A percentile compares a stretch with the other conserved stretches of the same genome.
These are phyloP conservation scores for Tolypocladium endophyticum DNA, from an alignment of 2,329 filamentous ascomycete species.

Conservation along the genomic window DNA sequence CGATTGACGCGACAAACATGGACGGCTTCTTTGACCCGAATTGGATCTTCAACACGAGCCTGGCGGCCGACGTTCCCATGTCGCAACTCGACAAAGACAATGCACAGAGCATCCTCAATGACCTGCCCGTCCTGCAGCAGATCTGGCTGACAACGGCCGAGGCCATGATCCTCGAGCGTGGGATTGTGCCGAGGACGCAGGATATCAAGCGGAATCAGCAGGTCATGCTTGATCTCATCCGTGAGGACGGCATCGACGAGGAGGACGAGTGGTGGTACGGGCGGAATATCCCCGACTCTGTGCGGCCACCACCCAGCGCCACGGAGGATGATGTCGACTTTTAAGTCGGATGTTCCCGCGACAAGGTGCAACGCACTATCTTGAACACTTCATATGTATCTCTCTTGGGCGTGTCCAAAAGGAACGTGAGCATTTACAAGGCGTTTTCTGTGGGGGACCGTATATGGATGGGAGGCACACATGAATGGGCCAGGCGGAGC, in stretches of 20 bases:
- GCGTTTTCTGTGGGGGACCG: neutral
- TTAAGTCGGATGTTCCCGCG: neutral
- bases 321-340: slow-evolving; percentile 40
- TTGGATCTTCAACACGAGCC: slow-evolving; percentile 46
- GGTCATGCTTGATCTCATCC: slow-evolving; percentile 53
- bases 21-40: slow-evolving; percentile 20
- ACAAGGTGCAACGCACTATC: neutral
- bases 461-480: neutral
- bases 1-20: slow-evolving; percentile 18
- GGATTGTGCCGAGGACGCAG: slow-evolving; percentile 44
- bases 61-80: slow-evolving; percentile 55
- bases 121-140: slow-evolving; percentile 47
- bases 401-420: neutral
- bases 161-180: slow-evolving; percentile 47
- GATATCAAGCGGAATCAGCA: slow-evolving; percentile 55
- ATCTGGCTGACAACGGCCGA: slow-evolving; percentile 56
- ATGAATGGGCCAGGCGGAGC: neutral
- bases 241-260: slow-evolving; percentile 46
- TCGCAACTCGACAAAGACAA: slow-evolving; percentile 39
- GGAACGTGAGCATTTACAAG: neutral
- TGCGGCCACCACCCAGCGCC: slow-evolving; percentile 38
- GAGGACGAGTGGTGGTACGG: slow-evolving; percentile 56
- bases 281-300: slow-evolving; percentile 39
- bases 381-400: neutral
- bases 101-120: slow-evolving; percentile 37